Evolutionary conservation across 2,329 filamentous ascomycete genomes (phyloP).

Genomic region (Aspergillus pseudoterreus): DNA sequence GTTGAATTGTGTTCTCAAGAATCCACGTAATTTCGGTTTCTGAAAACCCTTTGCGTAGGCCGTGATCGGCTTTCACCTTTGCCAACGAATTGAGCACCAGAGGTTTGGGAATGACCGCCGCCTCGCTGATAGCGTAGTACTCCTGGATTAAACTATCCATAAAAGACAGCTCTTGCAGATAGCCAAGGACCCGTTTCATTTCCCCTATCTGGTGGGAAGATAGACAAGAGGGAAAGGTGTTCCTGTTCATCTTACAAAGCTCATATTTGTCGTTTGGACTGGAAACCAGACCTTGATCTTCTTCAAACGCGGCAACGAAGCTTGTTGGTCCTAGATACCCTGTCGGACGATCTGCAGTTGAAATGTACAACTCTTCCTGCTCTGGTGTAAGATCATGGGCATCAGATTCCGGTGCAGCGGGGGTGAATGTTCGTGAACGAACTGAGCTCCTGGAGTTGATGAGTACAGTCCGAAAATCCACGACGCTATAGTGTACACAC

Average conservation of each 20-base stretch:
- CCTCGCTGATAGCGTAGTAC: slow-evolving; percentile 25
- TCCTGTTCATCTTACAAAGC: background rate
- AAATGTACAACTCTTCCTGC: slow-evolving; percentile 1
- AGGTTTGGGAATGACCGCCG: slow-evolving; percentile 33
- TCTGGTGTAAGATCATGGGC: background rate
- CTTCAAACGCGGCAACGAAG: slow-evolving; percentile 26
- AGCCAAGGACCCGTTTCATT: slow-evolving; percentile 14
- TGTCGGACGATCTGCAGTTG: slow-evolving; percentile 13
- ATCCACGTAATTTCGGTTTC: slow-evolving; percentile 9
- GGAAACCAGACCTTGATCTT: slow-evolving; percentile 18
- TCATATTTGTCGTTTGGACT: background rate
- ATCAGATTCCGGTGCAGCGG: background rate
- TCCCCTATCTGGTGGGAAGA: slow-evolving; percentile 20
- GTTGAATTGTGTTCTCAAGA: slow-evolving; percentile 25
- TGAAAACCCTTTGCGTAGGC: slow-evolving; percentile 9
- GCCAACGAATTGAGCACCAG: slow-evolving; percentile 32
- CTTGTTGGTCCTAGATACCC: slow-evolving; percentile 35
- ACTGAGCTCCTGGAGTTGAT: background rate
- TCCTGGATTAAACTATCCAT: slow-evolving; percentile 19
- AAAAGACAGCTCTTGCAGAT: slow-evolving; percentile 13
- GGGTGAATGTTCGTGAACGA: background rate
- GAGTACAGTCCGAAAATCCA: background rate
- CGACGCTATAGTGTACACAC: background rate
- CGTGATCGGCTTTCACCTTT: slow-evolving; percentile 13
- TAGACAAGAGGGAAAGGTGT: slow-evolving; percentile 6